Base-by-base conservation (phyloP, 2,329 filamentous ascomycete species). In the Cytospora chrysosperma region DNA sequence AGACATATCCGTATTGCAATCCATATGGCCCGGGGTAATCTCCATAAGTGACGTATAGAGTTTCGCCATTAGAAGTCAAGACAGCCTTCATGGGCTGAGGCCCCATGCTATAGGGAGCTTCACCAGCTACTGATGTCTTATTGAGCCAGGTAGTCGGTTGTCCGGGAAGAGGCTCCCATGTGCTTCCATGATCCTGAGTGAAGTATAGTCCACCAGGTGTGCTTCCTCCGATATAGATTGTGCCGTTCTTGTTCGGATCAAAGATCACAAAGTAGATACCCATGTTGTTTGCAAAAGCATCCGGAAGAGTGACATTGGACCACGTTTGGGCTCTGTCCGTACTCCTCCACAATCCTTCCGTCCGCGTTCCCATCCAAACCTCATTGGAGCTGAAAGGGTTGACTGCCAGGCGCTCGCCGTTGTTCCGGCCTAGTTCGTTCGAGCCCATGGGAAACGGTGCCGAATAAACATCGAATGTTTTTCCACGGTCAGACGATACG, bases 41-140 rank as follows among this genome's bases (percentile, higher is more conserved):
- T 27, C 37, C 59, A 19, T 61, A 61, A 3, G 59, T 61, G 52
- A 61, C 40, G 24, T 61, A 61, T 21, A 61, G 19, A 4, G 52
- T 56, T 9, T 30, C 24, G 52, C 59, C 59, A 51, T 61, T 13
- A 8, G 40, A 21, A 0, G 52, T 56, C 15, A 61, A 5, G 7
- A 51, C 40, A n/a, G n/a, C 59, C 26, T 61, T 61, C 59, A 61
- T 61, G 13, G 59, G 59, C 28, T 61, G 59, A 5, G 59, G 59
- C 13, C 59, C 59, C n/a, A 21, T 50, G 52, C 59, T 61, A 7
- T 49, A 28, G 15, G 59, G 52, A 7, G 40, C 12, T 17, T 61
- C 17, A 17, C 52, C 59, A 9, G 28, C 52, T 12, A 50, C 40
- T 3, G 56, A 53, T 2, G 59, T 56, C 27, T 40, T 8, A 43